Evolutionary conservation across 2,329 filamentous ascomycete genomes (phyloP).

Genomic region (Fusarium stilboides): DNA sequence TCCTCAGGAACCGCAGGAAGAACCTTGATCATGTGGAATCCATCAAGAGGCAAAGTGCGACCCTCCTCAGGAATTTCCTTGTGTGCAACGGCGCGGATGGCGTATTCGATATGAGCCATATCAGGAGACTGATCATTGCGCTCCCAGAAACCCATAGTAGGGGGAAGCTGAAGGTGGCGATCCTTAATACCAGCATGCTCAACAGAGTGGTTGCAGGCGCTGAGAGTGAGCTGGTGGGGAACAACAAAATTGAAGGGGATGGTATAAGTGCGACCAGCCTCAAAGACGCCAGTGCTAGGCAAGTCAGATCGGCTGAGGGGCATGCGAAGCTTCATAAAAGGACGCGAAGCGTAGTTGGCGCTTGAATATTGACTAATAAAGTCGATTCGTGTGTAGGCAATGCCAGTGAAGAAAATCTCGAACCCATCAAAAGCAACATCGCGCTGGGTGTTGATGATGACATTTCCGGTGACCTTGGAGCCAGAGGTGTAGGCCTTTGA

Average conservation of each 20-base stretch:
- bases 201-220: slow-evolving; percentile 68
- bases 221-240: slow-evolving; percentile 70
- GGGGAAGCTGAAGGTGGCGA: slow-evolving; percentile 68
- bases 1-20: slow-evolving; percentile 66
- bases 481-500: slow-evolving; percentile 71
- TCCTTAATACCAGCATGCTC: slow-evolving; percentile 63
- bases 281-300: slow-evolving; percentile 63
- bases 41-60: slow-evolving; percentile 58
- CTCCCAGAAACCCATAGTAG: slow-evolving; percentile 67
- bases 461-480: slow-evolving; percentile 66
- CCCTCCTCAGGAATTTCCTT: slow-evolving; percentile 45
- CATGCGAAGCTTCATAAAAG: slow-evolving; percentile 71
- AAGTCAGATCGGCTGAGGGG: slow-evolving; percentile 64
- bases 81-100: slow-evolving; percentile 63
- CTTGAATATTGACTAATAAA: slow-evolving; percentile 65
- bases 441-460: slow-evolving; percentile 61
- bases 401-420: slow-evolving; percentile 68
- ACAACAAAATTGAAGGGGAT: slow-evolving; percentile 74
- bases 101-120: slow-evolving; percentile 70
- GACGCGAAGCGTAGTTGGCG: slow-evolving; percentile 64
- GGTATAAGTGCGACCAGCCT: slow-evolving; percentile 63
- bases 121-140: slow-evolving; percentile 69
- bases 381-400: slow-evolving; percentile 66
- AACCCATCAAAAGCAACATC: slow-evolving; percentile 66
- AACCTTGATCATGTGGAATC: slow-evolving; percentile 64